Base-by-base conservation (phyloP, 805 yeast species). In the Ogataea pini region DNA sequence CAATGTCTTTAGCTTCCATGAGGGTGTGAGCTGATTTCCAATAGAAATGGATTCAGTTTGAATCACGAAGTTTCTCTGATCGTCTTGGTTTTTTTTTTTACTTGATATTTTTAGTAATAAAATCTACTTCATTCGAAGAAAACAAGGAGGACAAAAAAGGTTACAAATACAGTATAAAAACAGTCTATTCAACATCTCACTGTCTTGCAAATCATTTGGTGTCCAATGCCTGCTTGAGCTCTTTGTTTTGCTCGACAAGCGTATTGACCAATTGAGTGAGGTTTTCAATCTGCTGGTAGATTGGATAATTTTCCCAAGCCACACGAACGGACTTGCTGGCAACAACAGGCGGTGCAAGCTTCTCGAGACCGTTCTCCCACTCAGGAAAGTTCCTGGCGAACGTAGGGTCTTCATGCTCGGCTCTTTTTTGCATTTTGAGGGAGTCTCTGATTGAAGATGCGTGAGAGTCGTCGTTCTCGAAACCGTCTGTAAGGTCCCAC, bases 401-500 rank as follows among this genome's bases (percentile, higher is more conserved):
- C 49, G 80, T 80, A 0, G 89, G 88, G 63, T 89, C 96, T 33
- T 72, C 77, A 7, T 63, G 62, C 61, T 87, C 94, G 1, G 90
- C 91, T 24, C 74, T 71, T 27, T 74, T 69, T 60, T 86, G 94
- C 8, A 68, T 65, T 44, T 72, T 65, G 24, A 83, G 52, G 8
- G 71, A 67, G 34, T 71, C 71, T 16, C 73, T 64, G 4, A 72
- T 65, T 24, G 64, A 61, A 1, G 53, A 50, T 2, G 57, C 60
- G 16, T 61, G 55, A 29, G 64, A 65, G 14, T 63, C 60, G 17
- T 66, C 69, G 41, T 73, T 79, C 29, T 70, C 70, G 51, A 70
- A 88, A 0, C 96, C 96, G 65, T 88, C 96, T 7, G 85, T 78
- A 56, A 89, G 72, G 54, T 86, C 89, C 96, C 96, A 89, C 58